phyloP scores from a whole-genome alignment of 2,329 filamentous ascomycete species.

The Pseudopyricularia javanii region DNA sequence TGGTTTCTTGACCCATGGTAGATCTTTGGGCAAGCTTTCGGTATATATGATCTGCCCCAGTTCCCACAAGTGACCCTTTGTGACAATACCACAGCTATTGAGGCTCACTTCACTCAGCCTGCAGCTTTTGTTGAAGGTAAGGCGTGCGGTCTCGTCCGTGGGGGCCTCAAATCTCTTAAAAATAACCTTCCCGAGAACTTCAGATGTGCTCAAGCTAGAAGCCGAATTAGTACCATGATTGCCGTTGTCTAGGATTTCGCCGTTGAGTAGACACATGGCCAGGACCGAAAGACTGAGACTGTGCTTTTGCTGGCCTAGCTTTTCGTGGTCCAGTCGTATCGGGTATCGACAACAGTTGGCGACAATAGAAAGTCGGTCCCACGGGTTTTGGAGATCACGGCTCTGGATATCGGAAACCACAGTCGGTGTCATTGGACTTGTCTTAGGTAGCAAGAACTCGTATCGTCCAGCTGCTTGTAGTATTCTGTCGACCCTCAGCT shows the following conservation, averaged over 20 bases:
- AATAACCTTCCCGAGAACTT: constrained; percentile 6
- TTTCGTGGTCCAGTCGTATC: constrained; percentile 9
- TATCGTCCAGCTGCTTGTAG: constrained; percentile 14
- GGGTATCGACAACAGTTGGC: constrained; percentile 21
- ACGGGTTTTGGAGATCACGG: constrained; percentile 10
- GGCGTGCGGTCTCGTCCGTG: background rate
- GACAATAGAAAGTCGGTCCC: constrained; percentile 1
- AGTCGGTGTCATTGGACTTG: constrained; percentile 13
- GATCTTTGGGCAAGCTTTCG: constrained; percentile 4
- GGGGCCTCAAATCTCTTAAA: constrained; percentile 11
- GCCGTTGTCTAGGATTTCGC: constrained; percentile 19
- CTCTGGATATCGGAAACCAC: constrained; percentile 13
- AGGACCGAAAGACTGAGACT: constrained; percentile 16
- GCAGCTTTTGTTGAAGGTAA: constrained; percentile 15
- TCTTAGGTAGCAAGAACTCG: constrained; percentile 8
- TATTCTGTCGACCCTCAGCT: constrained; percentile 6
- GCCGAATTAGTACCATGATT: background rate
- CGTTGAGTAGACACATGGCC: constrained; percentile 16
- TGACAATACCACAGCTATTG: constrained; percentile 7
- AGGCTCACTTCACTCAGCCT: constrained; percentile 10
- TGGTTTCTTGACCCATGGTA: constrained; percentile 5
- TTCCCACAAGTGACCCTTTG: constrained; percentile 14
- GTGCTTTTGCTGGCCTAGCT: constrained; percentile 5
- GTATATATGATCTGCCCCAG: constrained; percentile 9
- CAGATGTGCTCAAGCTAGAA: constrained; percentile 3